Evolutionary conservation across 345 rosid species (phyloP), one percentile per base, ranked within the genome.

Genomic region (Adansonia digitata): DNA sequence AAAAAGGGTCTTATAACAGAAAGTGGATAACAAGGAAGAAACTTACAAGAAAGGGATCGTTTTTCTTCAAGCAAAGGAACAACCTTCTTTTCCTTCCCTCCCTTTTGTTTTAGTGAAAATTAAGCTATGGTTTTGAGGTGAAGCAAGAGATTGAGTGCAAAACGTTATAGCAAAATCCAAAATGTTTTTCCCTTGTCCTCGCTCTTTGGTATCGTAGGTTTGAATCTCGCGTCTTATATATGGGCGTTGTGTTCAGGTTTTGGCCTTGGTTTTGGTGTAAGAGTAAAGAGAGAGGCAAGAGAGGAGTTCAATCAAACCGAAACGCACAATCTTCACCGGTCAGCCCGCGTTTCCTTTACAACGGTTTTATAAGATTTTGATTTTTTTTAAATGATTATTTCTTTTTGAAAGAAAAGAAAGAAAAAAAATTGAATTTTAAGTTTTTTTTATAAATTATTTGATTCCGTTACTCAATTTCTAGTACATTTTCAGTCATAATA

Each of bases 11-110:
- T 46, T 15, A 31, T 31, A 57, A 46, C 37, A 51, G 43, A 68
- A 55, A 75, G 72, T 72, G 72, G 39, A 42, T 56, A 80, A 73
- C n/a, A 37, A 79, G 81, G 82, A 49, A 74, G 84, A 91, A 82
- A 85, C 94, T 93, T 90, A 69, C 86, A 87, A 83, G 85, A 78
- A 85, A 85, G 82, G 91, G 81, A 79, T 88, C 82, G 85, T 70
- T 76, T 81, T 72, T 78, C 89, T 86, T 84, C 52, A 89, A 89
- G 89, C 84, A 76, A 87, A 84, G 88, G 79, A 72, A 81, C 77
- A 72, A 81, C 77, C 81, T 77, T 27, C 43, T 60, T 76, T 74
- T 74, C 64, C 77, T 80, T 73, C 6, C 34, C 34, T 37, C 49
- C 37, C 22, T 46, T 14, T 48, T 45, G 26, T 74, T 57, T 69